These are phyloP conservation scores for Aspergillus intermedius DNA, from an alignment of 2,329 filamentous ascomycete species.

Conservation along the genomic window DNA sequence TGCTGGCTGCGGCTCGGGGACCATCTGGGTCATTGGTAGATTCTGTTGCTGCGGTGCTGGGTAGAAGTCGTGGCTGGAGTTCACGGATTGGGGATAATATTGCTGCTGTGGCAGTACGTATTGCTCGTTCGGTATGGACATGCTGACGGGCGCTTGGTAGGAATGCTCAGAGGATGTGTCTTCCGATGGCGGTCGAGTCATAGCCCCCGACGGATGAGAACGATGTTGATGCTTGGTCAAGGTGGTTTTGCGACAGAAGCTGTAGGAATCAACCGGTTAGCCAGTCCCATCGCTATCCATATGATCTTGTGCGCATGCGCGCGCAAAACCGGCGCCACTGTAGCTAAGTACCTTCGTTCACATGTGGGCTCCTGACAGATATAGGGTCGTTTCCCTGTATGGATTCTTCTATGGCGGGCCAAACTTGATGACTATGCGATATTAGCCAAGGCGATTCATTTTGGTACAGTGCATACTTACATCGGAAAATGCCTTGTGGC, in stretches of 20 bases:
- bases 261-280: conserved; percentile 6
- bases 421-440: conserved; percentile 32
- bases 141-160: conserved; percentile 26
- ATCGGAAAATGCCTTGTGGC: conserved; percentile 40
- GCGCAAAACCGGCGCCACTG: neutral
- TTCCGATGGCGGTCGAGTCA: conserved; percentile 31
- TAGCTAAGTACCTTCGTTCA: conserved; percentile 28
- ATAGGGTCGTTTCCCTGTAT: conserved; percentile 36
- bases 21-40: conserved; percentile 26
- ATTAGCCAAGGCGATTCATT: conserved; percentile 4
- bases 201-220: conserved; percentile 29
- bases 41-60: conserved; percentile 18
- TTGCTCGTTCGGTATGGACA: conserved; percentile 26
- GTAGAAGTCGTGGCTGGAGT: conserved; percentile 32
- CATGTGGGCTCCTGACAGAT: conserved; percentile 36
- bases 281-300: too few relatives aligned
- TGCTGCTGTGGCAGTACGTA: conserved; percentile 32
- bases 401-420: conserved; percentile 35
- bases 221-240: conserved; percentile 37
- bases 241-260: conserved; percentile 37
- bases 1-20: conserved; percentile 26
- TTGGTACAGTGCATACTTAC: conserved; percentile 20
- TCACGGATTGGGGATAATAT: conserved; percentile 27
- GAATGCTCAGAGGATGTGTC: conserved; percentile 32
- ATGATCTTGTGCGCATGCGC: neutral